Base-by-base conservation (phyloP, 2,329 filamentous ascomycete species). In the Penicillium janthinellum region DNA sequence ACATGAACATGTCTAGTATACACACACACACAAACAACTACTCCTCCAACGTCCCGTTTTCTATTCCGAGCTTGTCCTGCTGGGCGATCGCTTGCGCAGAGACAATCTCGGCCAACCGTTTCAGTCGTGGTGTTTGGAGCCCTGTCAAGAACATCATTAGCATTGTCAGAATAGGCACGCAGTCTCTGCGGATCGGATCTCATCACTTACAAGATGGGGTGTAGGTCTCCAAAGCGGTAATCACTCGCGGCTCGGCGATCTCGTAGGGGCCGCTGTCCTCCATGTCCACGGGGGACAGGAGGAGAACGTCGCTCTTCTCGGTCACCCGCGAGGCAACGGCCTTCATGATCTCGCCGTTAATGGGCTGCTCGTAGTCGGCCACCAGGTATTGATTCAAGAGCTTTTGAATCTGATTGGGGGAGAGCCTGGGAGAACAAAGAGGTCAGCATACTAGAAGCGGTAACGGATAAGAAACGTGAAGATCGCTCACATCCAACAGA, bases 261-360 rank as follows among this genome's bases (percentile, higher is more conserved):
- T 98, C 95, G 73, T 99, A 99, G 28, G 94, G 95, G 25, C 95
- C 95, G 70, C 92, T 96, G 79, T 99, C 95, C 73, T 99, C 95
- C 93, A 99, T 97, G 76, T 99, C 95, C 60, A 99, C 93, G 51
- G 95, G 92, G 59, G 94, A 90, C 49, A 99, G 84, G 58, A 99
- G 86, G 54, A 99, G 84, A 3, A 98, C 93, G 70, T 98, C 95
- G 71, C 92, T 96, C 88, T 99, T 99, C 81, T 99, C 95, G 1
- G 94, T 98, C 49, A 99, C 95, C 55, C 93, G 86, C 41, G 92
- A 96, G 7, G 96, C 95, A 55, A 99, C 96, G 7, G 95, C 95
- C 82, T 99, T 99, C 95, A 99, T 99, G 74, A 99, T 99, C 77
- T 99, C 95, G 74, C 94, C 95, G 72, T 99, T 98, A 78, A 99